Evolutionary conservation across 1,284 basidiomycete species (phyloP), one percentile per base, ranked within the genome.

Genomic region (Fistulinella cinereoalba): DNA sequence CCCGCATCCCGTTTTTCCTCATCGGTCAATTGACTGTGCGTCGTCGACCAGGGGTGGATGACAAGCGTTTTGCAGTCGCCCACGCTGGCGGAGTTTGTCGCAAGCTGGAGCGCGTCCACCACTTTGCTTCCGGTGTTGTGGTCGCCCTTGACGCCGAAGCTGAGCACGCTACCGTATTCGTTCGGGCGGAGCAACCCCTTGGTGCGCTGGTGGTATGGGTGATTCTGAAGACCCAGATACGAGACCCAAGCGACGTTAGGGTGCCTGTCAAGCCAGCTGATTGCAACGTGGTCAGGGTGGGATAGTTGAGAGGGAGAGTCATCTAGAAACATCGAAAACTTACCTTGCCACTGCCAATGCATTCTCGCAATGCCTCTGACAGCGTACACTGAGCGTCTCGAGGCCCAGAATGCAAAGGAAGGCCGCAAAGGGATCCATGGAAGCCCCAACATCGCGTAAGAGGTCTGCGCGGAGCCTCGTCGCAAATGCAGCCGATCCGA

Each of bases 361-460:
- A 50, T 92, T 94, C 32, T 83, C 76, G 29, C 76, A 79, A 60
- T 92, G 90, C 46, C 89, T 70, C 69, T 92, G 79, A 2, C 76
- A 82, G 13, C 92, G 79, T 46, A 95, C 73, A 56, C 83, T 85
- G 44, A 95, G 80, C 3, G 92, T 95, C 71, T 95, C 92, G 36
- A 94, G 72, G 46, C 92, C 92, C 62, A 90, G 87, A 22, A 94
- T 69, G 15, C 92, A 75, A 41, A 91, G 74, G 75, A 92, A 92
- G 1, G 88, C 85, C 9, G 70, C 85, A 61, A 93, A 92, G 15
- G 92, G 88, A 66, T 89, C 90, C 58, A 92, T 56, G 8, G 74
- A 69, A 2, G 87, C 90, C 23, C 91, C n/a, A n/a, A n/a, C n/a
- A n/a, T n/a, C n/a, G n/a, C n/a, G 86, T 43, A 93, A 74, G 40